phyloP scores from a whole-genome alignment of 805 yeast species.

The Torulaspora microellipsoides region DNA sequence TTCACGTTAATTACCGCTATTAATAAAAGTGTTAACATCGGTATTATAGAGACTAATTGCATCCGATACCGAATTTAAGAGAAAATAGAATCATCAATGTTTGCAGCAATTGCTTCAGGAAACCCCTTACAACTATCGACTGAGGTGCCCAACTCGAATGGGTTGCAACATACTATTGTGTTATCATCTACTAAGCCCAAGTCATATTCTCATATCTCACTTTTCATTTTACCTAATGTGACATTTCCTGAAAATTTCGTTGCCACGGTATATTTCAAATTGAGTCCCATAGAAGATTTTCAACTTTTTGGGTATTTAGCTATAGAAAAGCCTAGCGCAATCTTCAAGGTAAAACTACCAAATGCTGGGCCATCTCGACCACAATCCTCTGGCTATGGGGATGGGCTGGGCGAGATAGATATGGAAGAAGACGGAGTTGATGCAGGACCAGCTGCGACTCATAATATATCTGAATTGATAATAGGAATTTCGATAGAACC shows the following conservation, averaged over 20 bases:
- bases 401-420: constrained; percentile 52
- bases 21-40: too few species aligned
- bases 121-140: constrained; percentile 36
- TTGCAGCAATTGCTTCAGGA: constrained; percentile 39
- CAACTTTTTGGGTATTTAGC: constrained; percentile 61
- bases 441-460: constrained; percentile 35
- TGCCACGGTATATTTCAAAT: constrained; percentile 85
- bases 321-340: constrained; percentile 79
- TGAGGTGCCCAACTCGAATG: constrained; percentile 37
- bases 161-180: constrained; percentile 35
- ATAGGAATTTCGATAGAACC: constrained; percentile 94
- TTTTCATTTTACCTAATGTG: constrained; percentile 81
- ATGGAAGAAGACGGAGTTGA: constrained; percentile 48
- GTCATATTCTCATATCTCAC: constrained; percentile 62
- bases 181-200: constrained; percentile 35
- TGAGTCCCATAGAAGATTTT: constrained; percentile 57
- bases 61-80: not conserved
- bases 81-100: constrained; percentile 19
- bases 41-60: too few species aligned
- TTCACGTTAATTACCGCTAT: too few species aligned
- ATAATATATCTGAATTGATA: constrained; percentile 38
- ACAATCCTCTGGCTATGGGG: constrained; percentile 24
- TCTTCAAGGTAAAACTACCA: constrained; percentile 63
- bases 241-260: constrained; percentile 64
- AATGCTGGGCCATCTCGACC: constrained; percentile 4